Conservation (phyloP, 768 basidiomycete genomes). For the Panellus pusillus region DNA sequence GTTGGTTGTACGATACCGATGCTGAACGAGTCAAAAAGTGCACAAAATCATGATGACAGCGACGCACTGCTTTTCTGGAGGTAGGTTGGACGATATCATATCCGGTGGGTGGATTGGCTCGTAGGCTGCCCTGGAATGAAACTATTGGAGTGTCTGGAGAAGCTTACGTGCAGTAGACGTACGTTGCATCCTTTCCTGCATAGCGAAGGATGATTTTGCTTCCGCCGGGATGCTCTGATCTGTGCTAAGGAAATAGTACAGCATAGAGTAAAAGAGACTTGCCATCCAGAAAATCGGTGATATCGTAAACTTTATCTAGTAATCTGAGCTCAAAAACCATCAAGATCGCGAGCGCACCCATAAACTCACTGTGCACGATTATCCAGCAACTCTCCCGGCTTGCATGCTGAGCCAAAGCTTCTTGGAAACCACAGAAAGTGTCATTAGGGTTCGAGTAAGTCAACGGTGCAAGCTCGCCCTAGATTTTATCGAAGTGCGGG, state of each 20-base stretch:
- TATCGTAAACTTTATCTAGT: conserved; percentile 54
- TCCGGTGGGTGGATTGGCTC: conserved; percentile 70
- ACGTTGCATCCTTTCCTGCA: conserved; percentile 70
- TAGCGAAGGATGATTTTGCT: conserved; percentile 63
- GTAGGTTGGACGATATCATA: conserved; percentile 54
- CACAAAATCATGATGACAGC: neutral
- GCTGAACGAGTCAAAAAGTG: conserved; percentile 22
- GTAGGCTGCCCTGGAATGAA: conserved; percentile 45
- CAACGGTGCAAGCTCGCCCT: no score
- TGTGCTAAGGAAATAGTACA: neutral
- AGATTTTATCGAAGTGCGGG: neutral
- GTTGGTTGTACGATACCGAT: conserved; percentile 55
- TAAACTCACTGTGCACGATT: conserved; percentile 52
- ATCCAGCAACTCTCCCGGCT: conserved; percentile 58
- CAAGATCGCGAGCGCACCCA: neutral
- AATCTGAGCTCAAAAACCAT: neutral
- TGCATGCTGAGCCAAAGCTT: conserved; percentile 10
- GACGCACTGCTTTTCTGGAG: conserved; percentile 63
- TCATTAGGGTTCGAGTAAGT: neutral
- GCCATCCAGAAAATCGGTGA: conserved; percentile 53
- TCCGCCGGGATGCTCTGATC: conserved; percentile 52
- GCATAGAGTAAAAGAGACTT: conserved; percentile 6
- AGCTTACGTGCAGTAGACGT: conserved; percentile 22
- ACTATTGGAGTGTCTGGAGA: neutral
- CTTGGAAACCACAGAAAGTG: conserved; percentile 7